Base-by-base conservation (phyloP, 208 protist genomes). In the Acanthamoeba divionensis region DNA sequence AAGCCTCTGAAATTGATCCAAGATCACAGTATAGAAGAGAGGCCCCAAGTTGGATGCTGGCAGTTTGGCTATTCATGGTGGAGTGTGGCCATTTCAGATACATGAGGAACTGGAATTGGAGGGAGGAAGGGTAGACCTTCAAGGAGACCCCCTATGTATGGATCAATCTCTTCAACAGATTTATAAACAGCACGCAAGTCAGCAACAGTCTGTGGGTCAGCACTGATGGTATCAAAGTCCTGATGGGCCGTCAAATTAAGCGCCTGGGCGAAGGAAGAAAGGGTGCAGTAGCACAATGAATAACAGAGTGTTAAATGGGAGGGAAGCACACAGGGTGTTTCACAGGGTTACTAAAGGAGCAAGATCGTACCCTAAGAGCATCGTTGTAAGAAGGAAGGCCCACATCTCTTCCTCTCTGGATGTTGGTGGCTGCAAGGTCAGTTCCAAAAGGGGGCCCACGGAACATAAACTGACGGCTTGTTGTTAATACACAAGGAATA, bases 1-100 rank as follows among this genome's bases (percentile, higher is more conserved):
- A 41, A 90, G 41, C 2, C 79, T 54, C 36, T 90, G 18, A 36
- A 90, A 91, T 79, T 92, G 90, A 65, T 90, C 60, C 4, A 45
- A 65, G 13, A 66, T 55, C 7, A 45, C 47, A 10, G 38, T 38
- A 21, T 60, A 47, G 33, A 66, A 71, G 1, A 91, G n/a, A 13
- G 52, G 65, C 29, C 89, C 89, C 8, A 91, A 62, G 33, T 90
- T 65, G n/a, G 60, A 82, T 26, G 66, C 41, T 1, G 31, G 31
- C 13, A 18, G 36, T n/a, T 57, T 57, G 36, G 36, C 36, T 41
- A 5, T 41, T 41, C 36, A 41, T 41, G 36, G 36, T 41, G 36
- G 2, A 41, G 36, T 41, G n/a, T n/a, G n/a, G n/a, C n/a, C n/a
- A n/a, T n/a, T n/a, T n/a, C n/a, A n/a, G n/a, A n/a, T n/a, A n/a